These are phyloP conservation scores for Tulasnella sp. DNA, from an alignment of 768 basidiomycete genomes.

Conservation along the genomic window DNA sequence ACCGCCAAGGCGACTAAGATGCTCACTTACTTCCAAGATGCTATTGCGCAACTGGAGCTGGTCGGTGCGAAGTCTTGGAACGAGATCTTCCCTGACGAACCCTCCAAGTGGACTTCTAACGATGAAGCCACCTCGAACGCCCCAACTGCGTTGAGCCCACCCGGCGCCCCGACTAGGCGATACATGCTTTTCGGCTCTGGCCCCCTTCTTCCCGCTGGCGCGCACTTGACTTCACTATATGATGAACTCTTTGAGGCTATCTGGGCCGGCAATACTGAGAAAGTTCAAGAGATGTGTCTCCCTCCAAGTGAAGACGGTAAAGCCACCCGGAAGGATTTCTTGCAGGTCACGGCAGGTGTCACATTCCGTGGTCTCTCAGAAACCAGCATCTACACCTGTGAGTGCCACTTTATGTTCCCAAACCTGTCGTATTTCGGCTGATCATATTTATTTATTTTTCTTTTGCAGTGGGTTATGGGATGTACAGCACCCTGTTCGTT, in stretches of 20 bases:
- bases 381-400: constrained; percentile 17
- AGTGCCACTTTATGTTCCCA: no score
- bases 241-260: constrained; percentile 50
- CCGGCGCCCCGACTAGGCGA: no score
- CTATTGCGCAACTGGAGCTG: constrained; percentile 28
- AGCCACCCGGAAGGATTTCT: background rate
- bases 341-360: background rate
- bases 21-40: constrained; percentile 29
- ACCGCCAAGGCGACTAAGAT: constrained; percentile 24
- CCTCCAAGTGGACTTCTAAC: background rate
- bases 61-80: constrained; percentile 36
- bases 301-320: constrained; percentile 29
- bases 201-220: constrained; percentile 19
- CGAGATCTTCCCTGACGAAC: constrained; percentile 31
- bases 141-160: background rate
- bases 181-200: no score
- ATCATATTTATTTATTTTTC: background rate
- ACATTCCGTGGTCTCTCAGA: constrained; percentile 16
- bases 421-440: no score
- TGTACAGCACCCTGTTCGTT: constrained; percentile 37
- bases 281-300: constrained; percentile 43
- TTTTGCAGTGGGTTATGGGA: background rate
- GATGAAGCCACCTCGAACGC: constrained; percentile 21
- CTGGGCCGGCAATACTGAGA: constrained; percentile 41
- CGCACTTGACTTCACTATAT: constrained; percentile 33